Evolutionary conservation across 495 filamentous ascomycete genomes (phyloP), one percentile per base, ranked within the genome.

Genomic region (Neurospora cerealis): DNA sequence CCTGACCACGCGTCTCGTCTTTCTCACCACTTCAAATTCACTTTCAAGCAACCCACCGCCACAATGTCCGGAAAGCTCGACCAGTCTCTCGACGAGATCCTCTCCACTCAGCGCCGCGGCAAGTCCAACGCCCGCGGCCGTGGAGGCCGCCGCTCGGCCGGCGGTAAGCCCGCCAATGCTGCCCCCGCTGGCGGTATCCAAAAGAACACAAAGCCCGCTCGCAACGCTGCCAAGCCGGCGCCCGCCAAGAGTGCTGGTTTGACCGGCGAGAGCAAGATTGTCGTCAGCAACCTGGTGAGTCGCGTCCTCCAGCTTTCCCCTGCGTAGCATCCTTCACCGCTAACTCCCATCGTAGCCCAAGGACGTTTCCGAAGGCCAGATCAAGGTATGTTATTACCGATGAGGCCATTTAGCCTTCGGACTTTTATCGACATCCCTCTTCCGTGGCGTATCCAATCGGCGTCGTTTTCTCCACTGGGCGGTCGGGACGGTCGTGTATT

Each of bases 381-480:
- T 99, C 86, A 98, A 98, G 96, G 96, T 99, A 99, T 94, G 96
- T 98, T 93, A 90, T 97, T 93, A 91, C 92, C 87, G 84, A 80
- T 84, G 80, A 86, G 83, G 85, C 83, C 80, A 74, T 74, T 80
- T 75, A 77, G 73, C 84, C 85, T 85, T 83, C 81, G 83, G 86
- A 86, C 81, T 88, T 85, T 85, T 76, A 81, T 87, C 86, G 87
- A 85, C 83, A 82, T 81, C 73, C 76, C 71, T 76, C 79, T 83
- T 80, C 78, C 81, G 79, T 84, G 81, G 81, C 81, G 73, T 83
- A 81, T 80, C 76, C 73, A 80, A 80, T 81, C 81, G 78, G 79
- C 82, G 77, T 80, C 75, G 74, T 81, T 79, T 84, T 82, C 82
- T 80, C 82, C 78, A 75, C 75, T 62, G 77, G 79, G 76, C 77